A percentile compares a stretch with the other conserved stretches of the same genome.
phyloP scores from a whole-genome alignment of 2,329 filamentous ascomycete species.

The Apiospora arundinis region DNA sequence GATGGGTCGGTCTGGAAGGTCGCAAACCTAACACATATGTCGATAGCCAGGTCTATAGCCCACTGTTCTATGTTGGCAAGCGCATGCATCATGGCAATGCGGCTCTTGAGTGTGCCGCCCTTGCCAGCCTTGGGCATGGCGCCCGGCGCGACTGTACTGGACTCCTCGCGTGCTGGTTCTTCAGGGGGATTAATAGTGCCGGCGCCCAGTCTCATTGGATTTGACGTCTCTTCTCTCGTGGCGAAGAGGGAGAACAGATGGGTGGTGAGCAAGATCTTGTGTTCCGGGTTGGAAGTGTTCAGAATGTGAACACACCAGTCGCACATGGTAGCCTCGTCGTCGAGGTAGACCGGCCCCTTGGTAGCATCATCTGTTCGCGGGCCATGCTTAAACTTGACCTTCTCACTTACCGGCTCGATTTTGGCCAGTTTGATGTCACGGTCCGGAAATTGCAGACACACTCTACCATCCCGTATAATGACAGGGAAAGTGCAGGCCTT shows the following conservation, averaged over 20 bases:
- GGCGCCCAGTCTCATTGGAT: conserved; percentile 49
- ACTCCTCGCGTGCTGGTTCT: conserved; percentile 48
- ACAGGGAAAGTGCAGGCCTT: conserved; percentile 54
- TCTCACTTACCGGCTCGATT: conserved; percentile 52
- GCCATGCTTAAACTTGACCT: conserved; percentile 49
- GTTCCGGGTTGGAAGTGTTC: conserved; percentile 51
- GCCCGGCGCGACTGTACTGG: conserved; percentile 46
- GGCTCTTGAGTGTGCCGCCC: conserved; percentile 50
- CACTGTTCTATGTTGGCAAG: conserved; percentile 56
- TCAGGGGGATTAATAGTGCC: conserved; percentile 45
- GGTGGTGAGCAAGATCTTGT: conserved; percentile 53
- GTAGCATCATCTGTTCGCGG: conserved; percentile 31
- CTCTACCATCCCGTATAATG: conserved; percentile 41
- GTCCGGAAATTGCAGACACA: conserved; percentile 42
- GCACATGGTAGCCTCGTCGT: conserved; percentile 49
- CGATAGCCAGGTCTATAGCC: conserved; percentile 54
- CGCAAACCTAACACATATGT: conserved; percentile 53
- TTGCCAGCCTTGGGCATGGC: conserved; percentile 47
- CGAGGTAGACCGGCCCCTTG: conserved; percentile 39
- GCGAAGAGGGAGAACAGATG: conserved; percentile 50
- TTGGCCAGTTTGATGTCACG: conserved; percentile 36
- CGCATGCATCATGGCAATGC: conserved; percentile 53
- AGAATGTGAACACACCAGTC: conserved; percentile 54
- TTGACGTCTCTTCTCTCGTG: conserved; percentile 43
- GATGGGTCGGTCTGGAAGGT: conserved; percentile 45